A percentile compares a stretch with the other conserved stretches of the same genome.
Evolutionary conservation across 306 rosid genomes (phyloP).

Genomic region (Nissolia schottii): DNA sequence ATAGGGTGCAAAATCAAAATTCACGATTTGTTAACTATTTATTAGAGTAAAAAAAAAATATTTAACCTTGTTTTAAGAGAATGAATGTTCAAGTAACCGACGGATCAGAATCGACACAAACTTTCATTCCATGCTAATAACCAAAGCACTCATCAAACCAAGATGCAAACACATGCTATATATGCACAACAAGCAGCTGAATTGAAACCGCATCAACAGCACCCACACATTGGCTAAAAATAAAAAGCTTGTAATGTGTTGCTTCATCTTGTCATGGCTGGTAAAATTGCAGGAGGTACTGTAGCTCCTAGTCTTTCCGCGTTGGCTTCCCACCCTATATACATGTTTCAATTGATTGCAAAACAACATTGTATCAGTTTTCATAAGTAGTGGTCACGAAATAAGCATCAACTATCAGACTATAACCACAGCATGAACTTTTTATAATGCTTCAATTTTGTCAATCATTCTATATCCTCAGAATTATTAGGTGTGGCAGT

Average conservation of each 20-base stretch:
- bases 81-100: not conserved
- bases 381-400: not conserved
- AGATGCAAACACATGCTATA: conserved; percentile 2
- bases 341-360: conserved; percentile 9
- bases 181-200: not conserved
- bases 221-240: not conserved
- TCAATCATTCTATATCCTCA: not conserved
- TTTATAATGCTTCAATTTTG: not conserved
- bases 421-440: not conserved
- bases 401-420: not conserved
- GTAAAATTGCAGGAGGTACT: conserved; percentile 14
- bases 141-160: conserved; percentile 18
- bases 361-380: not conserved
- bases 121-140: not conserved
- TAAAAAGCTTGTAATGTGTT: not conserved
- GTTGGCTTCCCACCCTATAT: conserved; percentile 70
- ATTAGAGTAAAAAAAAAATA: too few relatives aligned
- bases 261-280: conserved; percentile 50
- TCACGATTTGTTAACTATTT: too few relatives aligned
- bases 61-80: too few relatives aligned
- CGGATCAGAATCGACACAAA: not conserved
- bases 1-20: too few relatives aligned
- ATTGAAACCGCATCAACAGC: not conserved
- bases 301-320: conserved; percentile 35
- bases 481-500: too few relatives aligned